phyloP scores from a whole-genome alignment of 768 basidiomycete genomes.

The Agaricus blazei region DNA sequence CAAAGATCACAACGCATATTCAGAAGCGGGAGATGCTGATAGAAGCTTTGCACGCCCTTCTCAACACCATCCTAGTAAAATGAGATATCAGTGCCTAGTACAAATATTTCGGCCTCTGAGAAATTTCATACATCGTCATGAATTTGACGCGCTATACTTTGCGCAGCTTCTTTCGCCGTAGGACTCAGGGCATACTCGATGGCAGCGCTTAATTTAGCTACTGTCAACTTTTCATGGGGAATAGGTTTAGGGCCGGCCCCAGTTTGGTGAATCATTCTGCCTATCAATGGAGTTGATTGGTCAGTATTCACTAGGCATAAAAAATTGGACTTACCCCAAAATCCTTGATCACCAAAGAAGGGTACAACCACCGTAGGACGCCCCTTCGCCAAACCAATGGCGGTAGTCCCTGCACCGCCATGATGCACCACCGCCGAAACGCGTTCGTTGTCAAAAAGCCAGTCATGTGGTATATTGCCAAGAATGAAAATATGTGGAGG shows the following conservation, averaged over 20 bases:
- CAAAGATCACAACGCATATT: constrained; percentile 64
- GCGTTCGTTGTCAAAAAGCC: constrained; percentile 52
- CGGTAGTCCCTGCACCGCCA: constrained; percentile 65
- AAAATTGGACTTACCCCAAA: constrained; percentile 37
- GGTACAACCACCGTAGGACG: constrained; percentile 58
- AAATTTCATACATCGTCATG: constrained; percentile 34
- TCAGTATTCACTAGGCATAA: constrained; percentile 17
- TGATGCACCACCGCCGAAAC: constrained; percentile 60
- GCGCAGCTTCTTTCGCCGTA: constrained; percentile 43
- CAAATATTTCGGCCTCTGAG: not conserved
- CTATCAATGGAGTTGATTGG: constrained; percentile 24
- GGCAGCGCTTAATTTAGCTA: constrained; percentile 46
- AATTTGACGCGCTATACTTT: constrained; percentile 45
- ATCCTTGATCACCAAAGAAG: constrained; percentile 63
- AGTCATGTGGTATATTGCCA: constrained; percentile 66
- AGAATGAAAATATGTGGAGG: constrained; percentile 55
- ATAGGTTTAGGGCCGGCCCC: constrained; percentile 61
- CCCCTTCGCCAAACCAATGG: constrained; percentile 54
- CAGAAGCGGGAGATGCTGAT: constrained; percentile 52
- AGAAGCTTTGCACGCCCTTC: constrained; percentile 49
- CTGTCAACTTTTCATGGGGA: constrained; percentile 43
- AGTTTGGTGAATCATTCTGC: constrained; percentile 56
- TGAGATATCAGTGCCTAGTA: not conserved
- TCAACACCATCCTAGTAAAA: constrained; percentile 38
- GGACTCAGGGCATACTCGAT: constrained; percentile 44